phyloP scores from a whole-genome alignment of 495 filamentous ascomycete species.

The Apiosordaria backusii region DNA sequence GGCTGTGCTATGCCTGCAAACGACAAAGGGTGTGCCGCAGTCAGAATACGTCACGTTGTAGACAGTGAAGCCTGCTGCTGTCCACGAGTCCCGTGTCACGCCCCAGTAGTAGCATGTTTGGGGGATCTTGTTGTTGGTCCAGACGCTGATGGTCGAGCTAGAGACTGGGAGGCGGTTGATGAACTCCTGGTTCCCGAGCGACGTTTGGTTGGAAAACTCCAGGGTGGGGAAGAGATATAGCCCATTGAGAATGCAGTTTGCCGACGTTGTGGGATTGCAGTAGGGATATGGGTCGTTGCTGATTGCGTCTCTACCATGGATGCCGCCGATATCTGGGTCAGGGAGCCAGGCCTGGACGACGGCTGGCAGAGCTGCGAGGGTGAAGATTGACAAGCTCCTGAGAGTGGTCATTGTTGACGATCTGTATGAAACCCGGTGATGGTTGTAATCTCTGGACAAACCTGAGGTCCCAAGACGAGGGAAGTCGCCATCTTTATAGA shows the following conservation, averaged over 20 bases:
- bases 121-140: slow-evolving; percentile 20
- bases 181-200: slow-evolving; percentile 11
- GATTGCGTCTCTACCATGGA: slow-evolving; percentile 2
- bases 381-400: background rate
- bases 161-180: slow-evolving; percentile 12
- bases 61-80: slow-evolving; percentile 12
- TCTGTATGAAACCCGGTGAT: too few species aligned
- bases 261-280: slow-evolving; percentile 7
- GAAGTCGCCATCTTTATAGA: too few species aligned
- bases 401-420: too few species aligned
- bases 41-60: slow-evolving; percentile 24
- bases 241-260: slow-evolving; percentile 17
- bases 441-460: too few species aligned
- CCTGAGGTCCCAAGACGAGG: too few species aligned
- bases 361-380: background rate
- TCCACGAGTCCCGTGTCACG: slow-evolving; percentile 14
- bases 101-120: slow-evolving; percentile 20
- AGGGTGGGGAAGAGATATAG: slow-evolving; percentile 18
- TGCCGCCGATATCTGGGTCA: background rate
- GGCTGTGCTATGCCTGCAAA: slow-evolving; percentile 8
- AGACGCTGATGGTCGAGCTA: slow-evolving; percentile 13
- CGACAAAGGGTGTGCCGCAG: slow-evolving; percentile 15
- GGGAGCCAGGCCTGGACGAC: slow-evolving; percentile 7
- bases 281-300: slow-evolving; percentile 20
- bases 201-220: slow-evolving; percentile 12